These are phyloP conservation scores for Volutella citrinella DNA, from an alignment of 2,329 filamentous ascomycete genomes.

Conservation along the genomic window DNA sequence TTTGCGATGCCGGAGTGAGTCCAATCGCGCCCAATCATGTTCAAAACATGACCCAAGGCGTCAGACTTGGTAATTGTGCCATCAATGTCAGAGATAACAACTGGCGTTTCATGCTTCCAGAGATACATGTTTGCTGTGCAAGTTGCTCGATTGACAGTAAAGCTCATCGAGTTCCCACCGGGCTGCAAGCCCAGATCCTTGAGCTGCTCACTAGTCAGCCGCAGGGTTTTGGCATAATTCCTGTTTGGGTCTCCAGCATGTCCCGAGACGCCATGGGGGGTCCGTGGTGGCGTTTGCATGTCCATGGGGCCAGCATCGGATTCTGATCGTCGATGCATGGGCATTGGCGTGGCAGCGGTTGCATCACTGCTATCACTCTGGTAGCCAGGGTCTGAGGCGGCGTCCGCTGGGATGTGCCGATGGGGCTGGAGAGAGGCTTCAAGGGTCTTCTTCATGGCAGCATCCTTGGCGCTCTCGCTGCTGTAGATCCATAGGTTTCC, in stretches of 20 bases:
- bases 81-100: constrained; percentile 98
- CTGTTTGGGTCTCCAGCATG: constrained; percentile 67
- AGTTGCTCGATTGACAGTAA: constrained; percentile 92
- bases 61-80: constrained; percentile 98
- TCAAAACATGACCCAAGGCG: constrained; percentile 88
- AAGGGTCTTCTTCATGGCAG: constrained; percentile 67
- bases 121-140: constrained; percentile 92
- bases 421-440: constrained; percentile 47
- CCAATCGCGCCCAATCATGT: constrained; percentile 97
- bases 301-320: constrained; percentile 58
- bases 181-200: constrained; percentile 78
- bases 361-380: constrained; percentile 80
- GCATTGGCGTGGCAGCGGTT: constrained; percentile 43
- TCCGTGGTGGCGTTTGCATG: constrained; percentile 63
- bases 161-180: constrained; percentile 91
- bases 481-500: constrained; percentile 99
- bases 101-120: constrained; percentile 86
- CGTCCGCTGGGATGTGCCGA: constrained; percentile 63
- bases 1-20: constrained; percentile 96
- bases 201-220: constrained; percentile 91
- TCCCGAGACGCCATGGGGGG: constrained; percentile 62
- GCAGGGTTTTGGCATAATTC: constrained; percentile 95
- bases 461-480: constrained; percentile 92
- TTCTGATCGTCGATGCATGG: constrained; percentile 61
- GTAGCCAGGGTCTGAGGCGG: constrained; percentile 88